Conservation (phyloP, 768 basidiomycete genomes). For the Mycena chlorophos region DNA sequence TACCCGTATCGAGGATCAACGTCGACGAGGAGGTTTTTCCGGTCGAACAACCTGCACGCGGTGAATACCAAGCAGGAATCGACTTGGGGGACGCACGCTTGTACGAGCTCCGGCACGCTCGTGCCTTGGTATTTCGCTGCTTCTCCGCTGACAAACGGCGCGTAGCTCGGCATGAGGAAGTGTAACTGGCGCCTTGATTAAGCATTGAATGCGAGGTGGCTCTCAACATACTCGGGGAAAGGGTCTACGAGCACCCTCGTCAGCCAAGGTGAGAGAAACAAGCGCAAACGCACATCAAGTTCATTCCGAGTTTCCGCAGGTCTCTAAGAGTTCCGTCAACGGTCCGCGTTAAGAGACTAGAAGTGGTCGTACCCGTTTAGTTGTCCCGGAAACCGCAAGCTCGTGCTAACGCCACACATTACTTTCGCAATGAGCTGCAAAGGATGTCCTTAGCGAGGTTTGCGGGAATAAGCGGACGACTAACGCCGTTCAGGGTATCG, state of each 20-base stretch:
- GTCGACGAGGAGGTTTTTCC: constrained; percentile 77
- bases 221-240: constrained; percentile 78
- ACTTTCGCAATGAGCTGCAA: constrained; percentile 75
- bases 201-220: constrained; percentile 3
- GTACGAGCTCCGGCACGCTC: constrained; percentile 69
- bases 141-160: constrained; percentile 77
- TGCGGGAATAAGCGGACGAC: constrained; percentile 19
- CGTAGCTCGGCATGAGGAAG: constrained; percentile 95
- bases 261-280: neutral
- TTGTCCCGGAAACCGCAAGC: constrained; percentile 91
- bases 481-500: constrained; percentile 67
- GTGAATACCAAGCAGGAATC: neutral
- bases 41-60: constrained; percentile 69
- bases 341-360: neutral
- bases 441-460: constrained; percentile 2
- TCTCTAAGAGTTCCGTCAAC: constrained; percentile 48
- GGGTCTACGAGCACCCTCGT: constrained; percentile 37
- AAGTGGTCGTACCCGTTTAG: constrained; percentile 69
- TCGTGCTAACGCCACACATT: constrained; percentile 94
- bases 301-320: constrained; percentile 87
- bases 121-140: constrained; percentile 59
- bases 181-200: constrained; percentile 62
- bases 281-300: constrained; percentile 53
- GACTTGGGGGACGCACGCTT: constrained; percentile 50
- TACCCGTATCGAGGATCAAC: constrained; percentile 79